Conservation (phyloP, 257 asterid species). For the Thymus quinquecostatus region DNA sequence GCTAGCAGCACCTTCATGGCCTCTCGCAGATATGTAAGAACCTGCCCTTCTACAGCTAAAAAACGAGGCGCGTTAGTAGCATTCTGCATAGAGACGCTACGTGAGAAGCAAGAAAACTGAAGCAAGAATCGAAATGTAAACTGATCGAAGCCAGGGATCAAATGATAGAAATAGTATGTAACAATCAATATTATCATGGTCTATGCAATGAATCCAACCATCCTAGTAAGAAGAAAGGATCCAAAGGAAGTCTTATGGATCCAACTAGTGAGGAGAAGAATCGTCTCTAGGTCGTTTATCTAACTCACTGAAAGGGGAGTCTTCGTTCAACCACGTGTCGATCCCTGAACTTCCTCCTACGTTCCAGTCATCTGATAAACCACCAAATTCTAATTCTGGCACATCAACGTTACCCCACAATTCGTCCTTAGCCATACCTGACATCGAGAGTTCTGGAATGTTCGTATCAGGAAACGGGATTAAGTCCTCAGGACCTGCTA, state of each 20-base stretch:
- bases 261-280: conserved; percentile 39
- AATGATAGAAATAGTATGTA: conserved; percentile 17
- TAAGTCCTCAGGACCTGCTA: conserved; percentile 36
- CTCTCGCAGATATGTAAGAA: neutral
- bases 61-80: conserved; percentile 21
- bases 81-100: neutral
- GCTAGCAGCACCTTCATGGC: neutral
- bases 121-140: neutral
- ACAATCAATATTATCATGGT: neutral
- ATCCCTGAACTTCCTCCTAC: conserved; percentile 53
- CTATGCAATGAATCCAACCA: conserved; percentile 33
- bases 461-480: conserved; percentile 52
- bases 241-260: conserved; percentile 34
- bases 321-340: conserved; percentile 48
- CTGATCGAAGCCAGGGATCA: neutral
- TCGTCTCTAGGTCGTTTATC: conserved; percentile 40
- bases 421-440: conserved; percentile 44
- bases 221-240: conserved; percentile 34
- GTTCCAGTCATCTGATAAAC: conserved; percentile 59
- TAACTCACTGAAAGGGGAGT: conserved; percentile 37
- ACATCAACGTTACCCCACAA: conserved; percentile 49
- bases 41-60: conserved; percentile 28
- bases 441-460: conserved; percentile 29
- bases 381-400: conserved; percentile 55
- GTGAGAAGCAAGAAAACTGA: conserved; percentile 2